A percentile compares a stretch with the other conserved stretches of the same genome.
phyloP scores from a whole-genome alignment of 1,139 yeast genomes.

The Chernovozyma sophiae-reginae region DNA sequence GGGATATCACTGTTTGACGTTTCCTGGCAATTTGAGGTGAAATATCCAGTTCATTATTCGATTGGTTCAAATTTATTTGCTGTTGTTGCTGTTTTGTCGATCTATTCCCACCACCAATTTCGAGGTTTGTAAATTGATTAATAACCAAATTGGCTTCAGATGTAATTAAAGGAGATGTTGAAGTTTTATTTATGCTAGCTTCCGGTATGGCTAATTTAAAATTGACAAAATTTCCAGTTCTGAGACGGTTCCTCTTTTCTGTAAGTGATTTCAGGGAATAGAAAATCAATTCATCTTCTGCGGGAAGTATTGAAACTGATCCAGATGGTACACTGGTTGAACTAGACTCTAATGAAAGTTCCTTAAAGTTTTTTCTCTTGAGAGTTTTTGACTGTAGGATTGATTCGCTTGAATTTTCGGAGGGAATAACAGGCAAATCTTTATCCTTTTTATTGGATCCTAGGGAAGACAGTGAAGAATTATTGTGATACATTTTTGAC shows the following conservation, averaged over 20 bases:
- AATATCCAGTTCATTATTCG: no score
- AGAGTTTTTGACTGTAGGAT: slow-evolving; percentile 54
- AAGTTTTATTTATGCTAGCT: background rate
- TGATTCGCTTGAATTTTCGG: slow-evolving; percentile 12
- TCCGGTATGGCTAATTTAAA: background rate
- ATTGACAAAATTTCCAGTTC: slow-evolving; percentile 8
- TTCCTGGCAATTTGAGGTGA: slow-evolving; percentile 16
- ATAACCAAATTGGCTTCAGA: slow-evolving; percentile 20
- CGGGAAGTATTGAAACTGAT: slow-evolving; percentile 5
- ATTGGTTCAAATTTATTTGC: background rate
- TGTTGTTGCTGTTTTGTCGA: background rate
- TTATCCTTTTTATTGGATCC: slow-evolving; percentile 27
- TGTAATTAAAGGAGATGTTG: background rate
- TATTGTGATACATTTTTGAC: slow-evolving; percentile 11
- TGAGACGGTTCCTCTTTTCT: slow-evolving; percentile 5
- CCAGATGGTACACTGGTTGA: background rate
- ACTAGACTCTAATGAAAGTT: slow-evolving; percentile 46
- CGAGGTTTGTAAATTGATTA: slow-evolving; percentile 27
- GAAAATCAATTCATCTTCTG: slow-evolving; percentile 2
- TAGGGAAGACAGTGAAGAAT: slow-evolving; percentile 24
- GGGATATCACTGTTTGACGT: slow-evolving; percentile 42
- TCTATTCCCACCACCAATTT: background rate
- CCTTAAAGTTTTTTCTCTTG: slow-evolving; percentile 70
- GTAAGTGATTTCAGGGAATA: slow-evolving; percentile 4
- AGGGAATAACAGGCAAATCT: slow-evolving; percentile 39